Evolutionary conservation across 148 eudicot species (phyloP).

Genomic region (Heliamphora exappendiculata): DNA sequence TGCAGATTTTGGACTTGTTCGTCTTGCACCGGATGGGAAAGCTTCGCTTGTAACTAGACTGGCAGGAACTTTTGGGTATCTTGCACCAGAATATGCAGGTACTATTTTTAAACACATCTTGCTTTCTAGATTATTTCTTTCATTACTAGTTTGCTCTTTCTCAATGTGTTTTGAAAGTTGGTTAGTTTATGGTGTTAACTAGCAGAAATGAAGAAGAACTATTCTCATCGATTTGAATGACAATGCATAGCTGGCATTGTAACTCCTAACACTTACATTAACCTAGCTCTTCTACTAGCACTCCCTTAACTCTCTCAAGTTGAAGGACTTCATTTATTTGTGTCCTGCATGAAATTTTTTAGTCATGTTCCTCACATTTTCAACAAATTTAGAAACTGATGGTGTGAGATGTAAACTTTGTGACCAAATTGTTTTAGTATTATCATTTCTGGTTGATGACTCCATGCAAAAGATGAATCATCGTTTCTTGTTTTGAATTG

Average conservation of each 20-base stretch:
- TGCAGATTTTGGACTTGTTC: constrained; percentile 43
- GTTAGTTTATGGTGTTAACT: neutral
- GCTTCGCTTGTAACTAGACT: constrained; percentile 29
- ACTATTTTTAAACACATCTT: neutral
- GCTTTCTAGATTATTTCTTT: neutral
- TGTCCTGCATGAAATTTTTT: neutral
- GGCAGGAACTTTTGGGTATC: constrained; percentile 44
- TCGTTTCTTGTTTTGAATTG: neutral
- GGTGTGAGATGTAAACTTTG: neutral
- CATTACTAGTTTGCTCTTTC: neutral
- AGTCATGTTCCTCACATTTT: neutral
- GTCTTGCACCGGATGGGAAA: constrained; percentile 44
- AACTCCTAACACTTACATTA: neutral
- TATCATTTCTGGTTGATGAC: neutral
- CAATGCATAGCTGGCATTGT: neutral
- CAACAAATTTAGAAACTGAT: neutral
- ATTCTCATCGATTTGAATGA: too few species aligned
- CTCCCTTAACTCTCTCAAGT: neutral
- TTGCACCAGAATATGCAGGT: constrained; percentile 48
- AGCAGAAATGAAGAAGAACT: too few species aligned
- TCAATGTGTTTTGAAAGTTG: neutral
- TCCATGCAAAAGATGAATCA: neutral
- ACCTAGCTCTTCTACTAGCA: neutral
- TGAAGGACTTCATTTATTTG: neutral
- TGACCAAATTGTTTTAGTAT: neutral